phyloP scores from a whole-genome alignment of 176 grass and related monocot species.

The Canna indica region DNA sequence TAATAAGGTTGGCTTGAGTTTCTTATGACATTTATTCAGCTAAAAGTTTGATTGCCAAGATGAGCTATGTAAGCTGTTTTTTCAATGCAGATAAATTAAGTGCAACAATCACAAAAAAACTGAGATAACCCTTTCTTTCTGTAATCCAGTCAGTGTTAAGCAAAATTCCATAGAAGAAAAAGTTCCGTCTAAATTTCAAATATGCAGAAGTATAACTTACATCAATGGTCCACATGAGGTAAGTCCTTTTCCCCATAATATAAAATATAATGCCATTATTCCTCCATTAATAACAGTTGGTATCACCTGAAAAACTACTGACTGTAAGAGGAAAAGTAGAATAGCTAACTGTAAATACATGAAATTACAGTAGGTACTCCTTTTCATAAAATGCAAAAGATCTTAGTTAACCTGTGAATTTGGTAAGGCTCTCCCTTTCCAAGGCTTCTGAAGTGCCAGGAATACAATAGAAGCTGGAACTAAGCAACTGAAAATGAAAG shows the following conservation, averaged over 20 bases:
- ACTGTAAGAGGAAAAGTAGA: background rate
- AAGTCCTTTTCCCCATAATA: constrained; percentile 95
- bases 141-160: background rate
- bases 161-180: background rate
- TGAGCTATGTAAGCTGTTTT: background rate
- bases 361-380: background rate
- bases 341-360: background rate
- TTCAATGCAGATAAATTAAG: background rate
- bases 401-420: constrained; percentile 70
- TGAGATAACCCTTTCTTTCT: background rate
- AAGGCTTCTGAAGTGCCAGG: constrained; percentile 77
- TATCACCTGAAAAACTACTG: constrained; percentile 41
- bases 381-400: constrained; percentile 2
- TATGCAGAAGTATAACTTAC: constrained; percentile 37
- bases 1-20: background rate
- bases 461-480: constrained; percentile 78
- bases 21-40: background rate
- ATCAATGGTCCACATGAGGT: constrained; percentile 67
- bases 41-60: background rate
- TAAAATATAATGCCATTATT: constrained; percentile 86
- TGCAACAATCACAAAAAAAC: background rate
- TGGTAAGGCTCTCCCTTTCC: constrained; percentile 74
- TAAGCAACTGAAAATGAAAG: constrained; percentile 96
- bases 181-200: background rate
- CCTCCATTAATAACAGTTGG: constrained; percentile 93